Conservation (phyloP, 192 early-diverging fungal species). For the Coemansia sp. region DNA sequence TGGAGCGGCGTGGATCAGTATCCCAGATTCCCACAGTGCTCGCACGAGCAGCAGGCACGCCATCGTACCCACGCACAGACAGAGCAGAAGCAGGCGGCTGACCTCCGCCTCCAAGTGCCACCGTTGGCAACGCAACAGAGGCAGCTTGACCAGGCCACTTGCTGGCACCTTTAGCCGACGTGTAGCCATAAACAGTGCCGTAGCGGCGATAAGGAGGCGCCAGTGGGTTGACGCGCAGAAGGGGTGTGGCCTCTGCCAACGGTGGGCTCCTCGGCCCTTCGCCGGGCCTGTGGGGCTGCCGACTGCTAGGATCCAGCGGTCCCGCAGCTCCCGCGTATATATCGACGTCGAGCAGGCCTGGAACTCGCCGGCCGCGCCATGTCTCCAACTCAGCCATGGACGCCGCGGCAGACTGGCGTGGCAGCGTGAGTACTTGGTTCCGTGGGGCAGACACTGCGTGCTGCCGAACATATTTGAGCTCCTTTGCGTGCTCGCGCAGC, state of each 20-base stretch:
- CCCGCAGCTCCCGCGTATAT: constrained; percentile 22
- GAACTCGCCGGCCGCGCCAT: constrained; percentile 49
- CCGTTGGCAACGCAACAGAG: background rate
- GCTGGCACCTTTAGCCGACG: constrained; percentile 20
- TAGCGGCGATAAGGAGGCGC: constrained; percentile 47
- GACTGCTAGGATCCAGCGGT: constrained; percentile 20
- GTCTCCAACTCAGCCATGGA: constrained; percentile 31
- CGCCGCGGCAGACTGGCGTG: constrained; percentile 4
- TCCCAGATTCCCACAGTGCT: constrained; percentile 39
- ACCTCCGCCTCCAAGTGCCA: constrained; percentile 5
- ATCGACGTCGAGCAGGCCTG: constrained; percentile 32
- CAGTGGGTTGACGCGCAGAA: constrained; percentile 19
- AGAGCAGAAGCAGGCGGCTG: background rate
- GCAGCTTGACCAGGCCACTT: background rate
- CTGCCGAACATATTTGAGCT: constrained; percentile 44
- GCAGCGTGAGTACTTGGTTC: constrained; percentile 16
- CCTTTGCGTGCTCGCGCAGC: constrained; percentile 41
- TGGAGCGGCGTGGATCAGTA: constrained; percentile 43
- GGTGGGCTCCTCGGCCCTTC: constrained; percentile 16
- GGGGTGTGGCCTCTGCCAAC: constrained; percentile 20
- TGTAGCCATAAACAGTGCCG: constrained; percentile 50
- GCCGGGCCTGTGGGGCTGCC: constrained; percentile 2
- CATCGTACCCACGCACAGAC: constrained; percentile 35
- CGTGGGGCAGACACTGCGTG: constrained; percentile 24
- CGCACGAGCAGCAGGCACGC: constrained; percentile 13